A percentile compares a stretch with the other conserved stretches of the same genome.
Evolutionary conservation across 805 yeast genomes (phyloP).

Genomic region (Grigorovia transvaalensis): DNA sequence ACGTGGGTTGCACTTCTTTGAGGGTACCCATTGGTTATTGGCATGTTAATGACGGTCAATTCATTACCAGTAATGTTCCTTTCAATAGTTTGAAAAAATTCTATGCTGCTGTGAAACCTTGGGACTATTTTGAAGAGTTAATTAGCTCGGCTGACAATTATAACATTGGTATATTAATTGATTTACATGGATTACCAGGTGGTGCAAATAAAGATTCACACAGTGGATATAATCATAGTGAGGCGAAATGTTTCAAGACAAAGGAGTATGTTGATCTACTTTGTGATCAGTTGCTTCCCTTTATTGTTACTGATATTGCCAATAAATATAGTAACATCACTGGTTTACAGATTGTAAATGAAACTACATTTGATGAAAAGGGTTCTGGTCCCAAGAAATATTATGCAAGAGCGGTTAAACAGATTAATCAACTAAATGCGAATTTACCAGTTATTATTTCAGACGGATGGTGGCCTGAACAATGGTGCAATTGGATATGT

Average conservation of each 20-base stretch:
- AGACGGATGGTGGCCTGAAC: conserved; percentile 89
- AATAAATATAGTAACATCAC: conserved; percentile 51
- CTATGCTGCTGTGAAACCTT: conserved; percentile 50
- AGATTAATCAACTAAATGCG: conserved; percentile 46
- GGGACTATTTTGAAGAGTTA: conserved; percentile 50
- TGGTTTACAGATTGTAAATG: conserved; percentile 82
- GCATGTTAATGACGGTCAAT: conserved; percentile 61
- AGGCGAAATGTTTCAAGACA: conserved; percentile 32
- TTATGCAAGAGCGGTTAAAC: conserved; percentile 52
- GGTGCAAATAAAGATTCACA: conserved; percentile 87
- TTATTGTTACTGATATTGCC: conserved; percentile 50
- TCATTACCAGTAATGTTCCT: conserved; percentile 40
- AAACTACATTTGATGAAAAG: conserved; percentile 54
- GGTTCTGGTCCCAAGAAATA: conserved; percentile 45
- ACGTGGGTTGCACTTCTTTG: conserved; percentile 61
- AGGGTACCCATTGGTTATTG: conserved; percentile 90
- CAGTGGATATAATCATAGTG: conserved; percentile 48
- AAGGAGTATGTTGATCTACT: conserved; percentile 30
- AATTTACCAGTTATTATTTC: conserved; percentile 68
- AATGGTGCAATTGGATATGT: conserved; percentile 58
- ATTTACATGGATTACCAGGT: conserved; percentile 82
- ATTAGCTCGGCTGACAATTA: conserved; percentile 49
- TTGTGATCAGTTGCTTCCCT: conserved; percentile 44
- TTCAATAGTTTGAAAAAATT: conserved; percentile 46
- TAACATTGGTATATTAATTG: conserved; percentile 68